Evolutionary conservation across 78 protist genomes (phyloP), one percentile per base, ranked within the genome.

Genomic region (Dictyostelium brefeldianum): DNA sequence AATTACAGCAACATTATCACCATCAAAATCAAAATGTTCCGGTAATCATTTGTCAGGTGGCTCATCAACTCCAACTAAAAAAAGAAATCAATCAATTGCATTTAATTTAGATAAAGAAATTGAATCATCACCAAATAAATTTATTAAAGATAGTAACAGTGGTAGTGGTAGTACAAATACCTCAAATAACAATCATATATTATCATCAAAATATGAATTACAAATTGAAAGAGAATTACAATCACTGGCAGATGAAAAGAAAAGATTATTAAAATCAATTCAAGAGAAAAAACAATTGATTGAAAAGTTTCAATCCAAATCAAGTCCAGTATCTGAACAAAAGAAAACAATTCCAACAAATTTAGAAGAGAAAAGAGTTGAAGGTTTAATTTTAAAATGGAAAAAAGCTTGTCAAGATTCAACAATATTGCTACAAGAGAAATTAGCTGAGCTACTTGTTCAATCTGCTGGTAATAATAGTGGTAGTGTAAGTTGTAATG

Each of bases 261-360:
- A 71, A 71, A 71, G 79, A 71, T 41, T 71, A 43, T 71, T 71
- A 43, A 71, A 71, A 46, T 71, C 79, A 46, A 71, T 71, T 9
- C 17, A 20, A 2, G 79, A 71, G 6, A 71, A 71, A 20, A 71
- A 71, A 43, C 25, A 31, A 71, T 71, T 71, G n/a, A 41, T 71
- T 20, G 50, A 9, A 5, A 71, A 71, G 10, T 43, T 71, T n/a
- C 31, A 71, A 43, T 71, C 79, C 0, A 71, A 71, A 71, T 31
- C 57, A 9, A 41, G 31, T 10, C 79, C 79, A 7, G 46, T 71
- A 18, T 43, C 50, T 71, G 57, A 71, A 71, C 79, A 71, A n/a
- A 71, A 71, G 22, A 31, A 43, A 22, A 71, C 50, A 20, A n/a
- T 71, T 20, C 79, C 79, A 71, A 71, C 31, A 9, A n/a, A 20